phyloP scores from a whole-genome alignment of 345 rosid species.

The Gossypium longicalyx region DNA sequence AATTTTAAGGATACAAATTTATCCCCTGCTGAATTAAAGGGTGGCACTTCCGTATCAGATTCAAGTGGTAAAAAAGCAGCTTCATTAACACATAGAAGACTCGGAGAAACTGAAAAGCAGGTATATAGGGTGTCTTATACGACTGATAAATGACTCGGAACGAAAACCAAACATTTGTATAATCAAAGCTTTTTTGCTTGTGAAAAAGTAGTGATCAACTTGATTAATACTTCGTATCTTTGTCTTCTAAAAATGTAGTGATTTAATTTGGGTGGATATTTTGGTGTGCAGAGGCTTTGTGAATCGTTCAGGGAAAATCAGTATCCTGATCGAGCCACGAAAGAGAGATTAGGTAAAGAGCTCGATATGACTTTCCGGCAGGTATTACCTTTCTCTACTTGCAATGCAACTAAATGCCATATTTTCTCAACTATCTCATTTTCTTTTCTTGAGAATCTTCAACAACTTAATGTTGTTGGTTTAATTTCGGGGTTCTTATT shows the following conservation, averaged over 20 bases:
- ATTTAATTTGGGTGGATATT: slow-evolving; percentile 3
- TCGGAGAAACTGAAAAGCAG: slow-evolving; percentile 57
- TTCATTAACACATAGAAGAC: slow-evolving; percentile 39
- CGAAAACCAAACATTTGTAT: background rate
- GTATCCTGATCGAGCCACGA: slow-evolving; percentile 59
- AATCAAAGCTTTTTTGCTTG: background rate
- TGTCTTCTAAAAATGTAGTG: background rate
- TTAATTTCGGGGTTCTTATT: background rate
- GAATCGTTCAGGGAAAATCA: slow-evolving; percentile 54
- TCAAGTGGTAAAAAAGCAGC: slow-evolving; percentile 22
- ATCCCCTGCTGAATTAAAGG: slow-evolving; percentile 17
- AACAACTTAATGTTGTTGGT: background rate
- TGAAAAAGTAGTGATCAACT: background rate
- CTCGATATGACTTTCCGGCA: slow-evolving; percentile 53
- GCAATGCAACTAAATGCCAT: background rate
- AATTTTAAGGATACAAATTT: slow-evolving; percentile 23
- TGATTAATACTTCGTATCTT: background rate
- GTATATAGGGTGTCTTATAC: slow-evolving; percentile 31
- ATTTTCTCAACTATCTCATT: too few species aligned
- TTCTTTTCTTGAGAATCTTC: background rate
- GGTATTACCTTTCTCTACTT: slow-evolving; percentile 35
- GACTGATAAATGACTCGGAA: background rate
- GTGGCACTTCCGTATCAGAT: slow-evolving; percentile 24
- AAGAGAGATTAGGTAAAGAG: slow-evolving; percentile 61
- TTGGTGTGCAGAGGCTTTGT: slow-evolving; percentile 48